phyloP scores from a whole-genome alignment of 257 asterid species.

The Parsonsia alboflavescens region DNA sequence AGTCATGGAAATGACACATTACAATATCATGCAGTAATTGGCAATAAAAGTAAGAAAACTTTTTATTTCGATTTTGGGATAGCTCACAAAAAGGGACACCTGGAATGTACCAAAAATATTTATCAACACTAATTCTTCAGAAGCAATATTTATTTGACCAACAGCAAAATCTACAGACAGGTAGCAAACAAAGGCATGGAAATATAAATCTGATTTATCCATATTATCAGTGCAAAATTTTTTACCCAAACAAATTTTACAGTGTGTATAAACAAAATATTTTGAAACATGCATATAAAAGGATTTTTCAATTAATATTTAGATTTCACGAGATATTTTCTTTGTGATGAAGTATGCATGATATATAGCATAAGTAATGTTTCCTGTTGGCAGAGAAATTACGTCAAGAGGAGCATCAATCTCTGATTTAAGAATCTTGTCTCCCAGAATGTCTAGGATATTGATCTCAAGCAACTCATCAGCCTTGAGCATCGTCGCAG shows the following conservation, averaged over 20 bases:
- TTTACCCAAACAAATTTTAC: neutral
- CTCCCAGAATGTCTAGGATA: conserved; percentile 74
- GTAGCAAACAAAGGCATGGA: neutral
- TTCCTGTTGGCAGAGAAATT: conserved; percentile 23
- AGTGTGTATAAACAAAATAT: neutral
- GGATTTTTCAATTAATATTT: neutral
- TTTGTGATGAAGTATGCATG: neutral
- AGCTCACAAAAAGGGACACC: neutral
- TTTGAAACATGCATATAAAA: neutral
- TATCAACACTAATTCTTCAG: neutral
- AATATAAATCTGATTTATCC: neutral
- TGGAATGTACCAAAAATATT: neutral
- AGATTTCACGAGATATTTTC: neutral
- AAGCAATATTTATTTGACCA: conserved; percentile 9
- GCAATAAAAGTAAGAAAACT: neutral
- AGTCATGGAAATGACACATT: neutral
- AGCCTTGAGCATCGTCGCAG: conserved; percentile 50
- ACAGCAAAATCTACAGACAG: conserved; percentile 16
- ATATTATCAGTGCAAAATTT: neutral
- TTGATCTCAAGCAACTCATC: conserved; percentile 83
- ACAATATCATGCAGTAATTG: neutral
- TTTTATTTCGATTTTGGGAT: neutral
- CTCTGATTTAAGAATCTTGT: conserved; percentile 65
- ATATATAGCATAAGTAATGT: neutral
- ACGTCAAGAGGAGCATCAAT: conserved; percentile 76